These are phyloP conservation scores for Exophiala bonariae DNA, from an alignment of 2,329 filamentous ascomycete genomes.

Conservation along the genomic window DNA sequence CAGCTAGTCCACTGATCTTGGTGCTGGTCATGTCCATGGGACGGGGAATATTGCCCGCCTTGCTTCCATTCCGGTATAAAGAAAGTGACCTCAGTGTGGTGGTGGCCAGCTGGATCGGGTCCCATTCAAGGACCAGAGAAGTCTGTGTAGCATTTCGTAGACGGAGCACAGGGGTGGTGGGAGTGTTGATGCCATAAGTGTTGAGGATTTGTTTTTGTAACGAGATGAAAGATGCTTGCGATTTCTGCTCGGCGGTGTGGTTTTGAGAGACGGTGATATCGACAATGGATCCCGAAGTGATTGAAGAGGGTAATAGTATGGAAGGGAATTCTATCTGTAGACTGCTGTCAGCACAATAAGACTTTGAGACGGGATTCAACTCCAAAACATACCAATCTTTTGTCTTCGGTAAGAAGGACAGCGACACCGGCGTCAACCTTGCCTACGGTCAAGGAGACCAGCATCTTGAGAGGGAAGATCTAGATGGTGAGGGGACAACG, in stretches of 20 bases:
- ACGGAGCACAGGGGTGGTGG: conserved; percentile 74
- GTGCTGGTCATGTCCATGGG: conserved; percentile 87
- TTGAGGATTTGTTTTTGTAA: conserved; percentile 88
- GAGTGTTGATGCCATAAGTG: conserved; percentile 80
- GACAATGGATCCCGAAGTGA: conserved; percentile 93
- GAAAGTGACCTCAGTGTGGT: conserved; percentile 86
- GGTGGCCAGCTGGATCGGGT: conserved; percentile 88
- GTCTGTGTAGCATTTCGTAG: conserved; percentile 98
- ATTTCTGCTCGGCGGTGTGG: conserved; percentile 70
- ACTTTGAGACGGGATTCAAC: conserved; percentile 1
- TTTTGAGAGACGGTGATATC: conserved; percentile 96
- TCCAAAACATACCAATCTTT: conserved; percentile 86
- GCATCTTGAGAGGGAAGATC: conserved; percentile 61
- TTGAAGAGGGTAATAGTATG: conserved; percentile 91
- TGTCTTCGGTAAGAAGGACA: conserved; percentile 93
- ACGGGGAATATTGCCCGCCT: conserved; percentile 90
- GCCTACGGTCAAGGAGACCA: conserved; percentile 96
- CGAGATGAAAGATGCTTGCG: conserved; percentile 72
- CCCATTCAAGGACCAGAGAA: conserved; percentile 98
- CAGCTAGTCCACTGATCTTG: conserved; percentile 93
- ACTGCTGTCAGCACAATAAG: conserved; percentile 12
- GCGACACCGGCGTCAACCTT: conserved; percentile 99
- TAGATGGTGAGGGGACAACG: too few species aligned
- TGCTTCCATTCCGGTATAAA: conserved; percentile 93
- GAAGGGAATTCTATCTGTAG: conserved; percentile 95